These are phyloP conservation scores for Lithospermum erythrorhizon DNA, from an alignment of 257 asterid species.

Conservation along the genomic window DNA sequence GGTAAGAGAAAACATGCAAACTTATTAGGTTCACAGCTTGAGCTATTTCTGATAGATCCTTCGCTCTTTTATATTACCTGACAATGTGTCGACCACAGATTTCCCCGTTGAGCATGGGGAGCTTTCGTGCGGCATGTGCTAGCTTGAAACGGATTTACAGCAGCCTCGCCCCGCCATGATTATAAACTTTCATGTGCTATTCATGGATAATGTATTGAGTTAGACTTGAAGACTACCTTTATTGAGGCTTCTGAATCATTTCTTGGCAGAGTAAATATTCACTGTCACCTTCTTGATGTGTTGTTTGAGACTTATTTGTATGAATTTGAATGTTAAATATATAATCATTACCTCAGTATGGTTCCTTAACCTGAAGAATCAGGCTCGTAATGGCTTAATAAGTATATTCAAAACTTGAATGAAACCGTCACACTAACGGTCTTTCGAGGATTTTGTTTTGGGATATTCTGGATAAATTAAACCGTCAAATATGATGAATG, in stretches of 20 bases:
- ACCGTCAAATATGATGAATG: no score
- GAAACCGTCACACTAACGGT: no score
- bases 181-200: background rate
- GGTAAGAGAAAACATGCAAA: conserved; percentile 23
- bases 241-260: no score
- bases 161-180: conserved; percentile 48
- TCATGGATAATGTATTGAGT: background rate
- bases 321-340: background rate
- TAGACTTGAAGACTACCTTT: background rate
- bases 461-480: no score
- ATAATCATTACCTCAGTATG: no score
- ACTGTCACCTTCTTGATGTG: background rate
- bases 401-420: no score
- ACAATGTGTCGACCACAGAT: conserved; percentile 32
- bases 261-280: background rate
- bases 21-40: background rate
- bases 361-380: no score
- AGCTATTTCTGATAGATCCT: background rate
- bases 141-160: conserved; percentile 85
- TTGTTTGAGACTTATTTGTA: background rate
- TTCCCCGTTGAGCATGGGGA: conserved; percentile 52
- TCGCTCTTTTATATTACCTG: background rate
- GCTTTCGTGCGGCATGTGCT: conserved; percentile 59
- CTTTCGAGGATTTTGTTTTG: no score
- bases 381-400: no score